Conservation (phyloP, 202 grass and related monocot genomes). For the Brachypodium distachyon region DNA sequence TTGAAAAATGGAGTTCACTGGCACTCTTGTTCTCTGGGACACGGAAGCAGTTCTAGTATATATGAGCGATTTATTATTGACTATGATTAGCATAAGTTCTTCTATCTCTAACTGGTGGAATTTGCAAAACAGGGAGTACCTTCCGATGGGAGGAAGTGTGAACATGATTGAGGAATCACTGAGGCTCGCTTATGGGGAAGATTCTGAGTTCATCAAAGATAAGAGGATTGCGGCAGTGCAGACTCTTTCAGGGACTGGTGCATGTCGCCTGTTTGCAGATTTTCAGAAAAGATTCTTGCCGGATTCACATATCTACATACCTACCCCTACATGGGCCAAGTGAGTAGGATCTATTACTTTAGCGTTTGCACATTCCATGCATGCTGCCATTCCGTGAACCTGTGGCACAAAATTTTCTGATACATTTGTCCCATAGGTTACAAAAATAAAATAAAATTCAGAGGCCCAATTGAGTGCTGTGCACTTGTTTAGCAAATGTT, state of each 20-base stretch:
- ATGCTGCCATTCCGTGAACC: no score
- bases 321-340: slow-evolving; percentile 91
- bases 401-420: neutral
- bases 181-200: slow-evolving; percentile 74
- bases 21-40: no score
- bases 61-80: neutral
- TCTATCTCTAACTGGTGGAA: neutral
- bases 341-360: slow-evolving; percentile 24
- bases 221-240: slow-evolving; percentile 89
- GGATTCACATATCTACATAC: slow-evolving; percentile 87
- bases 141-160: slow-evolving; percentile 92
- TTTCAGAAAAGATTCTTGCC: slow-evolving; percentile 91
- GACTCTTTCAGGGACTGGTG: slow-evolving; percentile 88
- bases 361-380: neutral
- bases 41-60: neutral
- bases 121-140: slow-evolving; percentile 63
- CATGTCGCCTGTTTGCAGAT: slow-evolving; percentile 91
- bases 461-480: no score
- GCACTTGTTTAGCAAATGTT: neutral
- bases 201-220: slow-evolving; percentile 83
- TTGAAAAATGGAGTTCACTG: neutral
- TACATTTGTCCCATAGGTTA: neutral
- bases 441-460: neutral
- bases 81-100: neutral
- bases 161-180: slow-evolving; percentile 84